Evolutionary conservation across 345 rosid species (phyloP), one percentile per base, ranked within the genome.

Genomic region (Acer saccharum): DNA sequence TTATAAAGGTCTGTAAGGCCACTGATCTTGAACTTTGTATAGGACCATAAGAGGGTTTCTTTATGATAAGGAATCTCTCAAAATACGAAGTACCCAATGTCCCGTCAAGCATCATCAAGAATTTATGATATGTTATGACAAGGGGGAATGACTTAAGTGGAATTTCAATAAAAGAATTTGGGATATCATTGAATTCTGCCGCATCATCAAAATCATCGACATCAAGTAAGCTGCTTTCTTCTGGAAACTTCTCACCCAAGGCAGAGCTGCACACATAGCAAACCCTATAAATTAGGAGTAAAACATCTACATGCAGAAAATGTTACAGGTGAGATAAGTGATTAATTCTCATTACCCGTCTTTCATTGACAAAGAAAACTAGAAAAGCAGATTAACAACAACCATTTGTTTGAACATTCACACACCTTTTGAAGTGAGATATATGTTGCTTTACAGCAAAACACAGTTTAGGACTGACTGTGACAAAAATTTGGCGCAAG

Each of bases 31-130:
- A 78, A 55, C 5, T 77, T 35, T 55, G 83, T 46, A 2, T 43
- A 69, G 70, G 73, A 27, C 32, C 80, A 55, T 23, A 68, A 32
- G 60, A 76, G 11, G 77, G n/a, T 17, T 79, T 84, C 78, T 82
- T 71, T 23, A 55, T 68, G 60, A 81, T 81, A 10, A 69, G 79
- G 57, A 88, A 90, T 74, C 83, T 84, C 18, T 82, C 76, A 54
- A 90, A 90, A 71, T 78, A 88, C 3, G 92, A 85, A 62, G 54
- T 80, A 4, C 88, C 91, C 11, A 88, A n/a, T 2, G 89, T 81
- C 39, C 83, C 87, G 72, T 90, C 92, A 62, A 90, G 88, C 92
- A 88, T 90, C 84, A 85, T 81, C 78, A 90, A 54, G 69, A 90
- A 86, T 77, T 85, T 90, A 4, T 65, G 73, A 58, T 87, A 88